phyloP scores from a whole-genome alignment of 176 grass and related monocot genomes.

The Zoysia pacifica region DNA sequence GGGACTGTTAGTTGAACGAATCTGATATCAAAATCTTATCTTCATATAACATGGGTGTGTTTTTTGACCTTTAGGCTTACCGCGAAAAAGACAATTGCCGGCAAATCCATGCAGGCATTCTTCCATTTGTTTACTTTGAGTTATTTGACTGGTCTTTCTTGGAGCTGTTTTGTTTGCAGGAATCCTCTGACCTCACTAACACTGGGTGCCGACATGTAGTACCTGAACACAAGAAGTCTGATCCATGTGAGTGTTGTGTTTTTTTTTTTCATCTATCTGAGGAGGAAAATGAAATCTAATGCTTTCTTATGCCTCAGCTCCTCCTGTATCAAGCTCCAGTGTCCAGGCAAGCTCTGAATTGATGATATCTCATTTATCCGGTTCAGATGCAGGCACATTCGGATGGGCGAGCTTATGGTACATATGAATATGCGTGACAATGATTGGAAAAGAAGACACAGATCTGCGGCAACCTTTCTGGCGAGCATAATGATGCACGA shows the following conservation, averaged over 20 bases:
- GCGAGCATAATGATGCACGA: conserved; percentile 66
- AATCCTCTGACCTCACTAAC: conserved; percentile 48
- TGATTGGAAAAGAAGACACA: conserved; percentile 64
- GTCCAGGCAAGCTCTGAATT: conserved; percentile 33
- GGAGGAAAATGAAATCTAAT: not conserved
- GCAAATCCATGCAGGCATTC: conserved; percentile 56
- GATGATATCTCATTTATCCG: conserved; percentile 25
- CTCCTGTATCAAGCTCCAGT: conserved; percentile 16
- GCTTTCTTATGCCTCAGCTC: conserved; percentile 28
- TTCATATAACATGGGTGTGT: conserved; percentile 53
- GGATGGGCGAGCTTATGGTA: conserved; percentile 30
- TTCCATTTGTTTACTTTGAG: conserved; percentile 56
- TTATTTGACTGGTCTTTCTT: conserved; percentile 53
- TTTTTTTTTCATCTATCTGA: conserved; percentile 13
- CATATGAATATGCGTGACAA: conserved; percentile 56
- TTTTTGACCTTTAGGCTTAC: conserved; percentile 53
- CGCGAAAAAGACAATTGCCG: conserved; percentile 70
- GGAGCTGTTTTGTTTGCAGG: conserved; percentile 57
- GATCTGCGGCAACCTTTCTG: conserved; percentile 70
- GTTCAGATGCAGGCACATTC: conserved; percentile 38
- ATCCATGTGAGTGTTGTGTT: conserved; percentile 18
- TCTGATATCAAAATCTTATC: conserved; percentile 45
- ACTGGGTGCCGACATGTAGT: conserved; percentile 47
- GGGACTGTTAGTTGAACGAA: conserved; percentile 38
- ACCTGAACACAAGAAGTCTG: conserved; percentile 31